These are phyloP conservation scores for Sporothrix euskadiensis DNA, from an alignment of 2,329 filamentous ascomycete species.

Conservation along the genomic window DNA sequence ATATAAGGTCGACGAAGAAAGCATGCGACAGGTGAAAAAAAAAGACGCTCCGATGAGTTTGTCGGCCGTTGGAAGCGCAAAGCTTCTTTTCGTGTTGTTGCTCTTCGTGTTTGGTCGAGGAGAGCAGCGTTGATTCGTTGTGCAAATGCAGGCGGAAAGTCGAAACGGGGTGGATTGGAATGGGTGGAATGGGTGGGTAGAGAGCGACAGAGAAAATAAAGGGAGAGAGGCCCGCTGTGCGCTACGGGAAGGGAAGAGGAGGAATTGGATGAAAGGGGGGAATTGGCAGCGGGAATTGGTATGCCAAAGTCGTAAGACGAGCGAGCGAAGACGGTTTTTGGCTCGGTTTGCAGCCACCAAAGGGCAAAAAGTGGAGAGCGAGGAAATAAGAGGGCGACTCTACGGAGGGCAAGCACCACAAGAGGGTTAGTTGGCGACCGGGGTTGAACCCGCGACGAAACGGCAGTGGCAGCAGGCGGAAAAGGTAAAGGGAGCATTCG, in stretches of 20 bases:
- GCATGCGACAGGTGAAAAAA: neutral
- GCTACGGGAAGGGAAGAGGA: constrained; percentile 22
- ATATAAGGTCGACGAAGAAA: neutral
- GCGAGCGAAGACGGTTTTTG: constrained; percentile 18
- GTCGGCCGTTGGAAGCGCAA: constrained; percentile 11
- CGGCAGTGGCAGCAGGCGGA: constrained; percentile 17
- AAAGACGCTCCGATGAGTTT: neutral
- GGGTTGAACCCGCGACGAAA: constrained; percentile 14
- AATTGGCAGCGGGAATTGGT: constrained; percentile 16
- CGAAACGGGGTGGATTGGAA: constrained; percentile 15
- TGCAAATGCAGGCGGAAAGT: neutral
- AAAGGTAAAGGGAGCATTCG: neutral
- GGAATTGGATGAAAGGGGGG: constrained; percentile 16
- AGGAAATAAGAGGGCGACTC: constrained; percentile 25
- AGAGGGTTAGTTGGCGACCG: constrained; percentile 12
- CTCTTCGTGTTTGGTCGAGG: neutral
- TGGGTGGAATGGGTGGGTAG: neutral
- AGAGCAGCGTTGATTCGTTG: constrained; percentile 21
- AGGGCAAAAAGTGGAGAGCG: constrained; percentile 24
- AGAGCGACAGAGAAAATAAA: constrained; percentile 19
- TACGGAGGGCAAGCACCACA: constrained; percentile 13
- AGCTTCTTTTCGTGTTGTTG: constrained; percentile 11
- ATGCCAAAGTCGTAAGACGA: constrained; percentile 26
- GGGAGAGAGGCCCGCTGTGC: constrained; percentile 23
- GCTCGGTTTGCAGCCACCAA: constrained; percentile 17